phyloP scores from a whole-genome alignment of 441 rosid species.

The Adansonia grandidieri region DNA sequence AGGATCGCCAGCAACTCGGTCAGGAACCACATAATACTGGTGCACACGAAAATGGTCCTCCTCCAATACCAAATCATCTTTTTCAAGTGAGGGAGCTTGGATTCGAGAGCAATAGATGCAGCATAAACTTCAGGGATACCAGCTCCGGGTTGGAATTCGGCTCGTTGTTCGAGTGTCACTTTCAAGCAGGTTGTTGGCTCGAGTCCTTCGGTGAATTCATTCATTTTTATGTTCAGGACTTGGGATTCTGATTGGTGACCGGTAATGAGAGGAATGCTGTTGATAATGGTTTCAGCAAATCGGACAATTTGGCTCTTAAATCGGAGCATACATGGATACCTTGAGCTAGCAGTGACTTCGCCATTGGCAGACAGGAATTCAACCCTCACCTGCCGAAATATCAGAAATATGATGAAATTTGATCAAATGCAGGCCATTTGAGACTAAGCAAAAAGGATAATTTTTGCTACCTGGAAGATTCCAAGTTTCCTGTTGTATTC shows the following conservation, averaged over 20 bases:
- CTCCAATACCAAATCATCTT: slow-evolving; percentile 42
- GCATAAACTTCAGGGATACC: slow-evolving; percentile 46
- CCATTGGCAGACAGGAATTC: slow-evolving; percentile 43
- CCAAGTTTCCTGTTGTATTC: slow-evolving; percentile 55
- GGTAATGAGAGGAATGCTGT: slow-evolving; percentile 30
- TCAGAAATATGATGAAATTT: neutral
- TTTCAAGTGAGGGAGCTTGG: slow-evolving; percentile 36
- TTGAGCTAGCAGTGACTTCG: slow-evolving; percentile 34
- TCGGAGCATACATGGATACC: slow-evolving; percentile 36
- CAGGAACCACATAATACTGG: slow-evolving; percentile 33
- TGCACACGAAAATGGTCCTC: slow-evolving; percentile 41
- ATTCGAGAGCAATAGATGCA: slow-evolving; percentile 37
- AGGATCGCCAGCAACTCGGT: slow-evolving; percentile 24
- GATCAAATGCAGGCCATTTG: neutral
- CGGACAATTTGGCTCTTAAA: slow-evolving; percentile 43
- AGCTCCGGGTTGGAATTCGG: slow-evolving; percentile 33
- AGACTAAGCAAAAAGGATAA: neutral
- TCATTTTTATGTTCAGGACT: slow-evolving; percentile 31
- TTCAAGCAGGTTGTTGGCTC: slow-evolving; percentile 37
- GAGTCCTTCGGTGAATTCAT: slow-evolving; percentile 23
- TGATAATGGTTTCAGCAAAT: slow-evolving; percentile 26
- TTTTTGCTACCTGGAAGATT: slow-evolving; percentile 42
- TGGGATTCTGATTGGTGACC: slow-evolving; percentile 39
- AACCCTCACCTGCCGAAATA: slow-evolving; percentile 32
- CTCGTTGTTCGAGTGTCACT: slow-evolving; percentile 39